A percentile compares a stretch with the other conserved stretches of the same genome.
Conservation (phyloP, 768 basidiomycete species). For the Multifurca ochricompacta region DNA sequence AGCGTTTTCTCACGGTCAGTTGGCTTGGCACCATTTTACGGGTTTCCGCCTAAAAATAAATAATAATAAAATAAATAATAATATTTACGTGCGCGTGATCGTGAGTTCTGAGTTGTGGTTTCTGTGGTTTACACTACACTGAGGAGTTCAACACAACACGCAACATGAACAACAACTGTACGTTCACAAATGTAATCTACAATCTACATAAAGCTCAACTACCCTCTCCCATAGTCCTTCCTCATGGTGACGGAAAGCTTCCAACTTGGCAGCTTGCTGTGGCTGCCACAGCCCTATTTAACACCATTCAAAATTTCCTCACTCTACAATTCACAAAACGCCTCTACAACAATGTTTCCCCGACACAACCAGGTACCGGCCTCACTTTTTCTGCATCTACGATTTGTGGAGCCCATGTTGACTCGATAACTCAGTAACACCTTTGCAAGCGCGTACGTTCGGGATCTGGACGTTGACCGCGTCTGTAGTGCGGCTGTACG, state of each 20-base stretch:
- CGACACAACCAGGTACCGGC: conserved; percentile 21
- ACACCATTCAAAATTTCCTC: conserved; percentile 74
- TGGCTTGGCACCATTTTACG: background rate
- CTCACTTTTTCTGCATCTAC: background rate
- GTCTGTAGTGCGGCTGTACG: conserved; percentile 75
- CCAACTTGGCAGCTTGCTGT: conserved; percentile 87
- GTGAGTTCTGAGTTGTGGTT: too few relatives aligned
- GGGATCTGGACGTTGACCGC: conserved; percentile 87
- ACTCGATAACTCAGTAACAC: conserved; percentile 51
- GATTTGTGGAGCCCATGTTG: background rate
- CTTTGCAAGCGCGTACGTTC: conserved; percentile 83
- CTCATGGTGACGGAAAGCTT: conserved; percentile 59
- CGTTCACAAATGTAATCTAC: background rate
- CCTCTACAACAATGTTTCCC: conserved; percentile 52
- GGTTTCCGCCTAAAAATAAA: too few relatives aligned
- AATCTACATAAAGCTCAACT: background rate
- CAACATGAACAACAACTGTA: conserved; percentile 1
- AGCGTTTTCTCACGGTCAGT: conserved; percentile 6
- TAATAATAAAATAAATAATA: too few relatives aligned
- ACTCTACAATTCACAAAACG: conserved; percentile 71
- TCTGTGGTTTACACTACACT: too few relatives aligned
- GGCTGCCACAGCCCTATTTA: conserved; percentile 72
- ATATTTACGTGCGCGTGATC: too few relatives aligned
- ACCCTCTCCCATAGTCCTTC: conserved; percentile 41
- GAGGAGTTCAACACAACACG: background rate